Evolutionary conservation across 768 basidiomycete species (phyloP).

Genomic region (Pulveroboletus sp.): DNA sequence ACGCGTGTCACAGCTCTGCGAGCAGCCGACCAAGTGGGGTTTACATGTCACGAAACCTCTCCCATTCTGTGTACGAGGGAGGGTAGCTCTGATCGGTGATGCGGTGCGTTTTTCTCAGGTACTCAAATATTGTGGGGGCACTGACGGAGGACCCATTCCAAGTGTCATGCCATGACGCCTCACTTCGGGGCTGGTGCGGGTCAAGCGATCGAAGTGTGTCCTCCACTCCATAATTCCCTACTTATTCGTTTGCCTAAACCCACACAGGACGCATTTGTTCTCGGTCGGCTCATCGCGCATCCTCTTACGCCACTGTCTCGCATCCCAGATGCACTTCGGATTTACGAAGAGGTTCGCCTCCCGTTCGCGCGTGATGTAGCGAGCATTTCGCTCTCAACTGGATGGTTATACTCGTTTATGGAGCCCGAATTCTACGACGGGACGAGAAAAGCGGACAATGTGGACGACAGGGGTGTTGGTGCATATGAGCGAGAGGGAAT

Average conservation of each 20-base stretch:
- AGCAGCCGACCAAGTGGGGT: conserved; percentile 40
- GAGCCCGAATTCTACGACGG: conserved; percentile 24
- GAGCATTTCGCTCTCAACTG: conserved; percentile 9
- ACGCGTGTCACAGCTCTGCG: conserved; percentile 28
- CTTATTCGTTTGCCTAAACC: background rate
- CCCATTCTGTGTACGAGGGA: conserved; percentile 35
- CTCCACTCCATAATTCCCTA: no score
- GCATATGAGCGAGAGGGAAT: conserved; percentile 18
- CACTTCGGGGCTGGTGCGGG: conserved; percentile 24
- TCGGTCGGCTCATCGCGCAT: conserved; percentile 24
- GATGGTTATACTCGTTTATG: conserved; percentile 5
- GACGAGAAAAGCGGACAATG: conserved; percentile 1
- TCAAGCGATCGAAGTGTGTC: conserved; percentile 24
- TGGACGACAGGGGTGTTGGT: conserved; percentile 8
- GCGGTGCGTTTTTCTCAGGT: conserved; percentile 31
- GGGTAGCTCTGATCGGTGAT: conserved; percentile 48
- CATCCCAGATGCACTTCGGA: conserved; percentile 1
- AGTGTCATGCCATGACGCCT: conserved; percentile 28
- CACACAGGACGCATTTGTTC: conserved; percentile 18
- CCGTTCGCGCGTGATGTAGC: conserved; percentile 15
- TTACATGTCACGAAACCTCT: conserved; percentile 41
- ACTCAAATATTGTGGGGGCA: no score
- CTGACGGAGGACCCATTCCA: background rate
- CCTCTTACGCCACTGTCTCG: conserved; percentile 7
- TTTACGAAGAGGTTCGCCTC: conserved; percentile 15